Base-by-base conservation (phyloP, 306 rosid species). In the Trichosanthes cucumerina region DNA sequence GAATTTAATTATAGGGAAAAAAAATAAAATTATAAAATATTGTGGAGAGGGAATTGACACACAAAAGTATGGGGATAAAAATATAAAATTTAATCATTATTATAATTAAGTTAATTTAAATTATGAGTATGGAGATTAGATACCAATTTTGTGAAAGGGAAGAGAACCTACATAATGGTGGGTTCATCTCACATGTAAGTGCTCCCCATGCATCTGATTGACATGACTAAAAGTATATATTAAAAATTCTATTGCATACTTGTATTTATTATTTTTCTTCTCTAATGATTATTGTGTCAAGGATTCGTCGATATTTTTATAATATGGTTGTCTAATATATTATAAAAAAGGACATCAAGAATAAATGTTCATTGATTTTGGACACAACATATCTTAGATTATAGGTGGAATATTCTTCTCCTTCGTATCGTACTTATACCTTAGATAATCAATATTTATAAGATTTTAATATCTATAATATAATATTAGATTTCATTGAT, bases 121-220 rank as follows among this genome's bases (percentile, higher is more conserved):
- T 66, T 19, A n/a, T 66, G 50, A 50, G 50, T 38, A 38, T 66
- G 49, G 12, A 66, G 50, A 66, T 66, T 39, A n/a, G 49, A 39
- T 0, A 9, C 53, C 19, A 41, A 2, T 21, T 13, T 69, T n/a
- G 53, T n/a, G 54, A 41, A 69, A 69, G 54, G 53, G 34, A 68
- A 36, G 26, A 36, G 47, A 65, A 34, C 26, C 26, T 34, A 28
- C 2, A 36, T 7, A 39, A 9, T 38, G 74, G 34, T 41, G 54
- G 75, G 53, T 69, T 41, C 53, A 69, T 69, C 21, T 69, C 75
- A 69, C 75, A 41, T 69, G 54, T 23, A 69, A 41, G 21, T 69
- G 75, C 53, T 68, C 53, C 75, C 75, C 75, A 38, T 66, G 74
- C 74, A 38, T 66, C 49, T 66, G 3, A 66, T 69, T 41, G 75